Evolutionary conservation across 805 yeast genomes (phyloP).

Genomic region (Metschnikowia sp.): DNA sequence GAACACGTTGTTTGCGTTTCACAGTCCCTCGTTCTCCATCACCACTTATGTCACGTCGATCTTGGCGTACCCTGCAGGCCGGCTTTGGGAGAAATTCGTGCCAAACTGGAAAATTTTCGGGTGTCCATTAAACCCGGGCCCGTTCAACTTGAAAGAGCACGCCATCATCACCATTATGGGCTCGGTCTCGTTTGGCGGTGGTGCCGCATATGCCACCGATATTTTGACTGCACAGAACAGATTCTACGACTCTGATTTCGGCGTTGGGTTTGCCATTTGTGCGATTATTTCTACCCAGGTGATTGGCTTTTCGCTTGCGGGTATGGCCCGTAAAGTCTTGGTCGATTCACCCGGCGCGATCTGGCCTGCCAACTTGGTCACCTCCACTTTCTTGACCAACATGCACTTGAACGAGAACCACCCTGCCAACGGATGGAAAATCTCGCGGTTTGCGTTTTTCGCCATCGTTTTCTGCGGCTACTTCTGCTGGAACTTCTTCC

Average conservation of each 20-base stretch:
- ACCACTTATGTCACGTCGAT: slow-evolving; percentile 55
- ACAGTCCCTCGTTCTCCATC: slow-evolving; percentile 52
- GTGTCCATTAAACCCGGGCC: slow-evolving; percentile 53
- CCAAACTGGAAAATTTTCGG: slow-evolving; percentile 37
- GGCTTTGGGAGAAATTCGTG: slow-evolving; percentile 38
- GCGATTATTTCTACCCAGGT: slow-evolving; percentile 55
- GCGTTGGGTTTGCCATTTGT: slow-evolving; percentile 54
- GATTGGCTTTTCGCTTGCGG: slow-evolving; percentile 68
- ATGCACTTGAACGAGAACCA: slow-evolving; percentile 50
- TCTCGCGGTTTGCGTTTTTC: slow-evolving; percentile 19
- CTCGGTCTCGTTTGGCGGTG: slow-evolving; percentile 37
- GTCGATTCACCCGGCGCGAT: slow-evolving; percentile 64
- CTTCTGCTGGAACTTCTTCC: slow-evolving; percentile 10
- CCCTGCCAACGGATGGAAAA: slow-evolving; percentile 58
- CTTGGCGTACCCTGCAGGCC: slow-evolving; percentile 60
- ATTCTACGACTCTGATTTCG: slow-evolving; percentile 45
- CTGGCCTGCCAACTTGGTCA: slow-evolving; percentile 68
- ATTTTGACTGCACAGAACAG: slow-evolving; percentile 49
- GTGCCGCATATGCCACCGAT: slow-evolving; percentile 57
- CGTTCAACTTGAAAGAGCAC: slow-evolving; percentile 62
- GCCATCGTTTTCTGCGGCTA: slow-evolving; percentile 1
- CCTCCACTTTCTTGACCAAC: slow-evolving; percentile 53
- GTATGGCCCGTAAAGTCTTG: slow-evolving; percentile 54
- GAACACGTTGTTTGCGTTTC: slow-evolving; percentile 56
- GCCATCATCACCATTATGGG: slow-evolving; percentile 52